Evolutionary conservation across 208 protist genomes (phyloP).

Genomic region (Wallacemonas rigidus): DNA sequence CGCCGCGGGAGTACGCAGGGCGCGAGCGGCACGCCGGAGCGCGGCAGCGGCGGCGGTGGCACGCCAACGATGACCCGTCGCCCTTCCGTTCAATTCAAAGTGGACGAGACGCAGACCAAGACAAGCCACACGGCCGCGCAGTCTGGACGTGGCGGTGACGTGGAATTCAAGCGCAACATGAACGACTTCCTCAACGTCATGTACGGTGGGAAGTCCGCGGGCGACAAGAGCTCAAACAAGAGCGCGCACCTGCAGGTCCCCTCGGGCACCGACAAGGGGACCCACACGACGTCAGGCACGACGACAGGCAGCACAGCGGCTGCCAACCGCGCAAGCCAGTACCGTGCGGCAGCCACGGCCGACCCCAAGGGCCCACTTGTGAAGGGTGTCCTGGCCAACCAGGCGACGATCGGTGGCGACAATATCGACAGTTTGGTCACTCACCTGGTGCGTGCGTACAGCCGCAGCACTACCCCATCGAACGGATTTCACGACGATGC

Average conservation of each 20-base stretch:
- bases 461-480: conserved; percentile 19
- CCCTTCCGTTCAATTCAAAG: conserved; percentile 30
- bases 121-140: neutral
- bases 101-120: neutral
- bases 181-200: conserved; percentile 43
- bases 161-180: conserved; percentile 39
- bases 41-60: conserved; percentile 10
- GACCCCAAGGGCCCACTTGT: conserved; percentile 26
- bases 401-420: conserved; percentile 19
- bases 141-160: conserved; percentile 2
- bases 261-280: no score
- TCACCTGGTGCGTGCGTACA: conserved; percentile 35
- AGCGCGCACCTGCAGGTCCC: neutral
- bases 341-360: conserved; percentile 9
- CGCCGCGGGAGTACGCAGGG: neutral
- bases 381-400: conserved; percentile 19
- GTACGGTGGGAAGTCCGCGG: conserved; percentile 25
- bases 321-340: neutral
- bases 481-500: conserved; percentile 20
- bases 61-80: conserved; percentile 5
- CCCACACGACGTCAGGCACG: neutral
- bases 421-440: conserved; percentile 41
- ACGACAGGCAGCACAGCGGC: neutral
- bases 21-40: conserved; percentile 17
- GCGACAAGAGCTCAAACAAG: neutral